Evolutionary conservation across 2,329 filamentous ascomycete genomes (phyloP), one percentile per base, ranked within the genome.

Genomic region (Tetracladium maxilliforme): DNA sequence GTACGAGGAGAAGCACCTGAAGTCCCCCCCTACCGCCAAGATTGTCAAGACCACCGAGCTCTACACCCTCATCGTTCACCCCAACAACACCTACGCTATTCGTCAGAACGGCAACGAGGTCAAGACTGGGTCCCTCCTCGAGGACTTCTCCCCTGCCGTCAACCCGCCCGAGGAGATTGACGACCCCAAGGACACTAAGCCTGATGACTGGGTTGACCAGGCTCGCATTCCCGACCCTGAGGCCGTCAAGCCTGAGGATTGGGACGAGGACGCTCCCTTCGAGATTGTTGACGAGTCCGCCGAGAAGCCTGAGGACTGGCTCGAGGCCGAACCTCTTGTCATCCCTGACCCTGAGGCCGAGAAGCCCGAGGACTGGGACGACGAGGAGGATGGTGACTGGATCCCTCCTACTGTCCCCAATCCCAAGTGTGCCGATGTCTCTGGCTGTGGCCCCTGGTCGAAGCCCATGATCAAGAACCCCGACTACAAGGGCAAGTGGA

Each of bases 341-440:
- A 63, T 95, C 33, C 70, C 86, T 30, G 90, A 98, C 61, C 90
- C 90, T 28, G 84, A 93, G 61, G 84, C 87, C 25, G 66, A 81
- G 63, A 98, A 95, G 77, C 90, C 90, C 34, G 86, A 93, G 60
- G 90, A 95, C 52, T 98, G 90, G 90, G 87, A 94, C 59, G 87
- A 98, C 31, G 90, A 98, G 64, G 90, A 98, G 63, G 90, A 98
- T 53, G 90, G 90, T 54, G 90, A 98, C 64, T 98, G 86, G 84
- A 55, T 92, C 39, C 61, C 86, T 26, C 90, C 87, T 30, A 84
- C 75, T 28, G 72, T 98, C 28, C 70, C 83, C 51, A 95, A 98
- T 73, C 81, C 87, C 55, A 93, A 93, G 72, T 95, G 90, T 49
- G 71, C 75, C 37, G 87, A 95, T 30, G 81, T 64, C 38, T 86